These are phyloP conservation scores for Pisolithus sp. DNA, from an alignment of 768 basidiomycete species.

Conservation along the genomic window DNA sequence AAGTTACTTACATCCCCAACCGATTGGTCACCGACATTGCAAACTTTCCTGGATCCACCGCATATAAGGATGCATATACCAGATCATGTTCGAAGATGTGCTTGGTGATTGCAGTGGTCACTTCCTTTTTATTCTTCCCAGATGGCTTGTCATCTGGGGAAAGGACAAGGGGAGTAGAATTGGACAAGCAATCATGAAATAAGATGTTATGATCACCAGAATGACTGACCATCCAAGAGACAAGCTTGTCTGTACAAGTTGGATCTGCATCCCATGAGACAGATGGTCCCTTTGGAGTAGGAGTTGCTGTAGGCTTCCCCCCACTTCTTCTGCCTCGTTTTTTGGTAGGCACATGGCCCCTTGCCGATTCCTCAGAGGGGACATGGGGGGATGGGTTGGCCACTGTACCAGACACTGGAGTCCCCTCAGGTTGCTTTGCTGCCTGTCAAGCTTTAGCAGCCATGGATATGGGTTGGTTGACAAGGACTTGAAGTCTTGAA, in stretches of 20 bases:
- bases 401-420: too few species aligned
- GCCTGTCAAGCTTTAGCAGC: background rate
- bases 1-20: background rate
- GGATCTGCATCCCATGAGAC: background rate
- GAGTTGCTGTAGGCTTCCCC: background rate
- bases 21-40: background rate
- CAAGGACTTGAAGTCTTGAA: background rate
- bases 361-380: background rate
- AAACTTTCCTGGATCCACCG: background rate
- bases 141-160: background rate
- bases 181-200: conserved; percentile 1
- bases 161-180: background rate
- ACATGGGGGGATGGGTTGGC: background rate
- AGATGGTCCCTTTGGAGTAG: too few species aligned
- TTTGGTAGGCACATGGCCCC: background rate
- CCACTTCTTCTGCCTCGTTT: background rate
- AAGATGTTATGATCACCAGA: background rate
- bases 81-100: conserved; percentile 3
- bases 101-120: background rate
- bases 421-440: background rate
- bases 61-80: background rate
- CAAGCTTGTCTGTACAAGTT: background rate
- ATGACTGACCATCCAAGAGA: conserved; percentile 1
- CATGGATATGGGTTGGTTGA: background rate
- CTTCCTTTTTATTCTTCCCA: conserved; percentile 4